Evolutionary conservation across 768 basidiomycete genomes (phyloP).

Genomic region (Coprinopsis cinerea): DNA sequence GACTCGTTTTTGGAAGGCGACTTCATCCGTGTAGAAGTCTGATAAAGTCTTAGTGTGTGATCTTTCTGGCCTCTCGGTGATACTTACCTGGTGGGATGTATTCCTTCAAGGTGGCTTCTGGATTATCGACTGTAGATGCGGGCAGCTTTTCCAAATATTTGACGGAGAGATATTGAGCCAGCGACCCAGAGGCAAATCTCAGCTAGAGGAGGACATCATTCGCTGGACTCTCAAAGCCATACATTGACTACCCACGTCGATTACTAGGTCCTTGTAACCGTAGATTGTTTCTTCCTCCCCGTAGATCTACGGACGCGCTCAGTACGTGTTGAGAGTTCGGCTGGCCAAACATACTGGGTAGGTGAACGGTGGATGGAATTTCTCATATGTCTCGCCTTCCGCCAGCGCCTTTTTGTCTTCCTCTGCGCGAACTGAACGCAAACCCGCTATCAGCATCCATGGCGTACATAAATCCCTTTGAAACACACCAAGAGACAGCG

Average conservation of each 20-base stretch:
- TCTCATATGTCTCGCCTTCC: slow-evolving; percentile 53
- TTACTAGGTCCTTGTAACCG: slow-evolving; percentile 78
- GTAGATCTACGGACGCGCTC: slow-evolving; percentile 58
- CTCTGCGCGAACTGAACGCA: slow-evolving; percentile 56
- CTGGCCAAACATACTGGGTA: slow-evolving; percentile 63
- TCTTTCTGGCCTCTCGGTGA: not conserved
- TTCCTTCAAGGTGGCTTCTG: slow-evolving; percentile 67
- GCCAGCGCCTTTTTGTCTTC: slow-evolving; percentile 55
- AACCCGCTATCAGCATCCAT: not conserved
- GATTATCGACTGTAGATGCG: slow-evolving; percentile 77
- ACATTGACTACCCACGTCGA: slow-evolving; percentile 56
- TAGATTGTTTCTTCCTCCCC: slow-evolving; percentile 97
- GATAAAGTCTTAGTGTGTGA: not conserved
- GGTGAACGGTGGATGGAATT: slow-evolving; percentile 86
- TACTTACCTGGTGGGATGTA: slow-evolving; percentile 75
- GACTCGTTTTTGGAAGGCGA: slow-evolving; percentile 61
- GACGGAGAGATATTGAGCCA: slow-evolving; percentile 70
- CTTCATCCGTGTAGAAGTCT: slow-evolving; percentile 70
- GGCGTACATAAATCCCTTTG: not conserved
- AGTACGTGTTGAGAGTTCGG: not conserved
- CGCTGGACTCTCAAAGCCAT: not conserved
- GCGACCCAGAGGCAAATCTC: slow-evolving; percentile 81
- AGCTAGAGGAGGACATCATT: too few species aligned
- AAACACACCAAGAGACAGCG: slow-evolving; percentile 64
- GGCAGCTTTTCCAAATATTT: slow-evolving; percentile 61